phyloP scores from a whole-genome alignment of 2,329 filamentous ascomycete species.

The Chaetomium olivaceum region DNA sequence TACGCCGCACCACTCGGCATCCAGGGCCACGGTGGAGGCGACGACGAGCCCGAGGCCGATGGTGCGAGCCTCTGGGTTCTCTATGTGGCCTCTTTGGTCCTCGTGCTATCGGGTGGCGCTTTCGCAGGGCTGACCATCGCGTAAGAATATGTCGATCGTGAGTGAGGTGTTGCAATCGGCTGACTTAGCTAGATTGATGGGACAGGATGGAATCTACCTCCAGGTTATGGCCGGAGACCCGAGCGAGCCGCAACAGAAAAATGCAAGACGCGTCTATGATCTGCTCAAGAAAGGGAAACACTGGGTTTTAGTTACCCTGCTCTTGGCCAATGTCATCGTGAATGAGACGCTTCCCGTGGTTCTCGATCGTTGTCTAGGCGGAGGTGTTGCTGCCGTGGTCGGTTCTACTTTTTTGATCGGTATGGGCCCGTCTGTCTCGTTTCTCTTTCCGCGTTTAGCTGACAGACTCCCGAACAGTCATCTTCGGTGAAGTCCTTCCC shows the following conservation, averaged over 20 bases:
- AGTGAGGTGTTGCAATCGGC: constrained; percentile 2
- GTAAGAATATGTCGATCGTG: constrained; percentile 45
- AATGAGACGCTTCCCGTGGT: constrained; percentile 97
- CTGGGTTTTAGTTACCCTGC: constrained; percentile 93
- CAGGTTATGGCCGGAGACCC: constrained; percentile 89
- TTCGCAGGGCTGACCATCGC: constrained; percentile 94
- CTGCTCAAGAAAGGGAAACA: constrained; percentile 89
- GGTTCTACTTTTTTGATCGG: constrained; percentile 93
- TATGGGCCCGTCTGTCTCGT: constrained; percentile 46
- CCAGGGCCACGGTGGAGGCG: constrained; percentile 42
- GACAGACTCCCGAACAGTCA: constrained; percentile 60
- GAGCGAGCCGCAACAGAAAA: constrained; percentile 79
- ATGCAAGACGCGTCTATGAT: constrained; percentile 77
- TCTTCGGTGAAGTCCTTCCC: constrained; percentile 95
- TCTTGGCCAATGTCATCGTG: constrained; percentile 95
- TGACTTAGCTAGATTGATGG: constrained; percentile 52
- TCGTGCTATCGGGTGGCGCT: constrained; percentile 85
- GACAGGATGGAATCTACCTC: constrained; percentile 91
- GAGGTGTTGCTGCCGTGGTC: constrained; percentile 90
- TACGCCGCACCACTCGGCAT: constrained; percentile 48
- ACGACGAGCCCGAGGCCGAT: constrained; percentile 52
- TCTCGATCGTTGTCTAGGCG: constrained; percentile 87
- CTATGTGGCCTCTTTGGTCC: constrained; percentile 70
- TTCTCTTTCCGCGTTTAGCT: constrained; percentile 5
- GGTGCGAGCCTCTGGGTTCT: constrained; percentile 78